Evolutionary conservation across 1,139 yeast species (phyloP), one percentile per base, ranked within the genome.

Genomic region (Arxiozyma bovina): DNA sequence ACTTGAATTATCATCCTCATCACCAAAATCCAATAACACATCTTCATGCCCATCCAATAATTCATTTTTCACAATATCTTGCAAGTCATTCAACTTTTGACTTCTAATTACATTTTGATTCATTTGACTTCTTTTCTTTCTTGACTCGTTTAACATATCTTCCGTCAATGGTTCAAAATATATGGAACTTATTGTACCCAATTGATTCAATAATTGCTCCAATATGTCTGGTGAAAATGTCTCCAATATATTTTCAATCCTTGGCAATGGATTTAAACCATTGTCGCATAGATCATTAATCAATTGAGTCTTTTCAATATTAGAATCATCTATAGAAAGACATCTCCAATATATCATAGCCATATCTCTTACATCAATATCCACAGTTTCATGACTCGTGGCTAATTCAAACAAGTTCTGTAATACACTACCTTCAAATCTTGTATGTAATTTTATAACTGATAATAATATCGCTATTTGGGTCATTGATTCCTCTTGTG

Each of bases 311-410:
- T 34, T 34, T 34, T 34, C 40, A 22, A 64, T 58, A 51, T 63
- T 58, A 1, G 48, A 21, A 34, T 44, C 53, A 54, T 81, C 83
- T 34, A 85, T 74, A 0, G 96, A 88, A 56, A 93, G 75, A 56
- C 94, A 75, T 67, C 99, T 82, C 98, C 98, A 93, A 72, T 90
- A 93, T 53, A 93, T 80, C 71, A 85, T 93, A 0, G 97, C 97
- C 72, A 93, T 82, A 71, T 93, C 99, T 65, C 98, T 80, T 45
- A 93, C 87, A 70, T 93, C 99, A 1, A 96, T 87, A 68, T 90
- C 90, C 62, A 89, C 95, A 56, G 90, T 80, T 56, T 83, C 82
- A 55, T 83, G 82, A 1, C 96, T 89, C 2, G 53, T 54, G 15
- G 96, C 89, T 55, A 82, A 74, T 62, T 87, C 89, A 60, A 93